Evolutionary conservation across 2,329 filamentous ascomycete genomes (phyloP).

Genomic region (Penicillium decumbens): DNA sequence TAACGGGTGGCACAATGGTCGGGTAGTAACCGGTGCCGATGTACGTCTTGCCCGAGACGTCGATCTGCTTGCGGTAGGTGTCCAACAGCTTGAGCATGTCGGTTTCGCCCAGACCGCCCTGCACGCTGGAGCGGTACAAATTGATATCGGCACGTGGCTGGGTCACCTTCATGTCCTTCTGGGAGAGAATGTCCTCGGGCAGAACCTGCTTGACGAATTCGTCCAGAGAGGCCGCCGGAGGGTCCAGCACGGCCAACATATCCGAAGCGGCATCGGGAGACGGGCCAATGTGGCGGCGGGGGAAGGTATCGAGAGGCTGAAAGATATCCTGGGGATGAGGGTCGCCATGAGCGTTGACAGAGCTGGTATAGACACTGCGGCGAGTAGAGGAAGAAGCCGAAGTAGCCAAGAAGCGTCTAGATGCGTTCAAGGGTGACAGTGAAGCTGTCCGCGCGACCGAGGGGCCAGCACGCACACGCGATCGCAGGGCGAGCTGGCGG

Average conservation of each 20-base stretch:
- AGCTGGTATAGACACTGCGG: conserved; percentile 73
- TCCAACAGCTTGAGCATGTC: conserved; percentile 41
- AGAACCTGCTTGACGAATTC: conserved; percentile 82
- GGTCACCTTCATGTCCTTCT: conserved; percentile 57
- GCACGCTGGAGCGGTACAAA: conserved; percentile 36
- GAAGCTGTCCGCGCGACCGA: conserved; percentile 22
- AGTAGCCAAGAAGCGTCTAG: conserved; percentile 30
- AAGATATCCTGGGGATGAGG: conserved; percentile 40
- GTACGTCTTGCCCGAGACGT: conserved; percentile 58
- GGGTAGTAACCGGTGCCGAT: conserved; percentile 86
- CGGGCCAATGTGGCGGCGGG: conserved; percentile 82
- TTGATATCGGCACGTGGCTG: conserved; percentile 43
- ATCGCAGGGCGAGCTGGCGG: conserved; percentile 35
- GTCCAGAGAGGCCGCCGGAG: conserved; percentile 68
- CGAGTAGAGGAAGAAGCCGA: conserved; percentile 18
- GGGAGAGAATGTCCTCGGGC: conserved; percentile 70
- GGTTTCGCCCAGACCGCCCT: conserved; percentile 46
- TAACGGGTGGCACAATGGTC: conserved; percentile 80
- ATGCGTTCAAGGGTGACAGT: conserved; percentile 29
- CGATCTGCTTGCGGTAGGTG: conserved; percentile 53
- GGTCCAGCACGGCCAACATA: conserved; percentile 77
- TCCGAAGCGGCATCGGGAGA: conserved; percentile 62
- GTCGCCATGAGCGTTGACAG: conserved; percentile 75
- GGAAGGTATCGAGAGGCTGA: conserved; percentile 58
- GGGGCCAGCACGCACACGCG: conserved; percentile 25